Percentiles rank a stretch among this genome's conserved stretches.
Evolutionary conservation across 495 filamentous ascomycete species (phyloP).

Genomic region (Neurospora sp.): DNA sequence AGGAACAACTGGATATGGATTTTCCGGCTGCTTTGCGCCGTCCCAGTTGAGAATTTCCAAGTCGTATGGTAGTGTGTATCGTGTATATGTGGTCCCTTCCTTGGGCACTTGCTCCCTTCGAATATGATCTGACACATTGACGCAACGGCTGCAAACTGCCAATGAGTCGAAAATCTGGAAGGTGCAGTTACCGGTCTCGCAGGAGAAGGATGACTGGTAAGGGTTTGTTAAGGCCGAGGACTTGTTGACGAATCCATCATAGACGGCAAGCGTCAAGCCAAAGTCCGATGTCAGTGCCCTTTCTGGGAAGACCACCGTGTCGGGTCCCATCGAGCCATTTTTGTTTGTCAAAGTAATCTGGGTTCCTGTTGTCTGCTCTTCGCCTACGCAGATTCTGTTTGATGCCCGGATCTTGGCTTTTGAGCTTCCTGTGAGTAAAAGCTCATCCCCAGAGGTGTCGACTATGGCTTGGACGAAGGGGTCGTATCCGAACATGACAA

Average conservation of each 20-base stretch:
- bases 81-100: neutral
- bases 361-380: neutral
- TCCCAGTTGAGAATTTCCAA: neutral
- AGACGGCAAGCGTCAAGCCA: neutral
- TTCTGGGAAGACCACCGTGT: neutral
- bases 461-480: neutral
- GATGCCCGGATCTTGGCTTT: neutral
- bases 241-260: neutral
- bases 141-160: neutral
- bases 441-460: neutral
- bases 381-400: neutral
- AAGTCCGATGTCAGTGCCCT: neutral
- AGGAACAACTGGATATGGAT: neutral
- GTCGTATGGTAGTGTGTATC: neutral
- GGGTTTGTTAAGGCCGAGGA: neutral
- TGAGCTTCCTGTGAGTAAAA: neutral
- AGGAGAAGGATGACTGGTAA: neutral
- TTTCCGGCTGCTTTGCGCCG: neutral
- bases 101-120: neutral
- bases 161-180: neutral
- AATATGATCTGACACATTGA: neutral
- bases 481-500: neutral
- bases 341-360: neutral
- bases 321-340: neutral
- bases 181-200: neutral